phyloP scores from a whole-genome alignment of 768 basidiomycete genomes.

The Suillus discolor region DNA sequence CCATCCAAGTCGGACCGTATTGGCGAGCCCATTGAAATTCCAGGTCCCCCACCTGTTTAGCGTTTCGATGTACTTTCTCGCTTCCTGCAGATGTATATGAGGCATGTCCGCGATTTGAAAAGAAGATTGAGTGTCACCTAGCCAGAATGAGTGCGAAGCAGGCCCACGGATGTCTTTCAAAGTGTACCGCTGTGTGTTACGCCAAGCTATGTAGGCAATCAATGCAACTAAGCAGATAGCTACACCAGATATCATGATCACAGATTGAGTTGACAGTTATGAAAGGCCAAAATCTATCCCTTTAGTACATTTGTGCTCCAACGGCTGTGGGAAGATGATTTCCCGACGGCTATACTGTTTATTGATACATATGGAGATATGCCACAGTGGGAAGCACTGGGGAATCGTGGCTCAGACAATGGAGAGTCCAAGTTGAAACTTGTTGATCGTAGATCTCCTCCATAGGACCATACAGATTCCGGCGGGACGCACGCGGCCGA shows the following conservation, averaged over 20 bases:
- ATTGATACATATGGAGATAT: background rate
- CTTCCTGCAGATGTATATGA: constrained; percentile 20
- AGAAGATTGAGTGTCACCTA: background rate
- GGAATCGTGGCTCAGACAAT: background rate
- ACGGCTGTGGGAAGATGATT: background rate
- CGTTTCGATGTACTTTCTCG: constrained; percentile 21
- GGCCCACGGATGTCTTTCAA: constrained; percentile 15
- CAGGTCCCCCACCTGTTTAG: constrained; percentile 32
- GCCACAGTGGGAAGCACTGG: background rate
- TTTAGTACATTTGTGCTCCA: background rate
- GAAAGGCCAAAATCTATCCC: background rate
- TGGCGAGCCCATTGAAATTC: constrained; percentile 29
- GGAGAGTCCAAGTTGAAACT: background rate
- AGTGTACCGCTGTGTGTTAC: constrained; percentile 4
- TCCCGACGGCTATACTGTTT: background rate
- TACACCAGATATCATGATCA: constrained; percentile 3
- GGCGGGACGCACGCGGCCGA: background rate
- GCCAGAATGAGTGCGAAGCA: constrained; percentile 7
- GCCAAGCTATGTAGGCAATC: constrained; percentile 7
- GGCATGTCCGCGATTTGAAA: background rate
- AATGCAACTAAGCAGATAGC: background rate
- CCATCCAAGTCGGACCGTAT: constrained; percentile 29
- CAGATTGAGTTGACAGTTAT: background rate
- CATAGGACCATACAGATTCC: background rate
- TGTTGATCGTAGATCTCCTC: background rate